Conservation (phyloP, 208 protist genomes). For the Acanthamoeba quina region DNA sequence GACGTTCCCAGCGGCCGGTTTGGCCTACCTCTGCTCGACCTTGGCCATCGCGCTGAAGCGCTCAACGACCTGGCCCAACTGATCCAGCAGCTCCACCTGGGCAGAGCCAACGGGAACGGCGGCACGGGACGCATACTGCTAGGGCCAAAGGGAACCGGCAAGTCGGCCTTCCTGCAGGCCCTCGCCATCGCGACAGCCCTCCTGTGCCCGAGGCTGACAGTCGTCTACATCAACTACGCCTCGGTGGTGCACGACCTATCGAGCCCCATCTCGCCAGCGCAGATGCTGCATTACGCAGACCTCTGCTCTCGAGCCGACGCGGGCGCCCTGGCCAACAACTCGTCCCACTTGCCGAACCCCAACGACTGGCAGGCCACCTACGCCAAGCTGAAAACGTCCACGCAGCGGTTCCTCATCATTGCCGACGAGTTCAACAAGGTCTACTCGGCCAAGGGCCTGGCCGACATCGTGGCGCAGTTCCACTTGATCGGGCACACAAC, state of each 20-base stretch:
- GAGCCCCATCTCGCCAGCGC: no score
- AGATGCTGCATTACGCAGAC: conserved; percentile 15
- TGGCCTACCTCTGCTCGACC: conserved; percentile 1
- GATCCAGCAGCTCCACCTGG: neutral
- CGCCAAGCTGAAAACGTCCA: neutral
- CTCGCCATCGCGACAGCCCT: conserved; percentile 8
- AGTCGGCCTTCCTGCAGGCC: conserved; percentile 20
- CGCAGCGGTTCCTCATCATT: conserved; percentile 26
- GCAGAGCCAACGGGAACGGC: neutral
- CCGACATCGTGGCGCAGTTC: conserved; percentile 12
- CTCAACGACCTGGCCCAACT: conserved; percentile 22
- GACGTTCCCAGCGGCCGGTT: neutral
- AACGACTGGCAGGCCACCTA: neutral
- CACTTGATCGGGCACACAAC: neutral
- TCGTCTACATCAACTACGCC: conserved; percentile 33
- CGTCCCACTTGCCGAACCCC: neutral
- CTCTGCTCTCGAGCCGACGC: conserved; percentile 3
- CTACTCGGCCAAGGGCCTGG: conserved; percentile 2
- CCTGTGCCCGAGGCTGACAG: conserved; percentile 1
- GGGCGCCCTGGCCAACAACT: conserved; percentile 5
- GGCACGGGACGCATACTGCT: conserved; percentile 17
- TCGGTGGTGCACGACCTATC: conserved; percentile 13
- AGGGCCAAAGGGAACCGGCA: conserved; percentile 33
- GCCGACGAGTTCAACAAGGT: conserved; percentile 23
- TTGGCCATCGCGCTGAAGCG: conserved; percentile 11